Percentiles rank a stretch among this genome's conserved stretches.
Evolutionary conservation across 768 basidiomycete species (phyloP).

Genomic region (Mycena capillaripes): DNA sequence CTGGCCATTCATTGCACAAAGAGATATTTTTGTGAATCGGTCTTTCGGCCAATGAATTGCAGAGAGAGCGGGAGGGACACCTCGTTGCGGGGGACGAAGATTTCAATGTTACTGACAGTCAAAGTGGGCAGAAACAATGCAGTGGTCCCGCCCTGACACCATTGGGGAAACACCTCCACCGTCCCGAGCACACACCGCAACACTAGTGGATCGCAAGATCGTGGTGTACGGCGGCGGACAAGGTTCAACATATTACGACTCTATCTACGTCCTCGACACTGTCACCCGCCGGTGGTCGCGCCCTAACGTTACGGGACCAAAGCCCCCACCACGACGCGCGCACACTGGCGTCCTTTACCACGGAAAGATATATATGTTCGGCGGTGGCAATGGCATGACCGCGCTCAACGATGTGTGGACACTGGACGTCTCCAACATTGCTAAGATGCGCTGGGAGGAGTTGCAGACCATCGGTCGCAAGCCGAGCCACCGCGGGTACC

Average conservation of each 20-base stretch:
- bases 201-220: constrained; percentile 83
- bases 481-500: constrained; percentile 85
- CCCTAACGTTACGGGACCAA: constrained; percentile 57
- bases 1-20: too few relatives aligned
- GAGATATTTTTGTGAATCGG: too few relatives aligned
- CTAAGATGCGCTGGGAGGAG: constrained; percentile 69
- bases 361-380: constrained; percentile 87
- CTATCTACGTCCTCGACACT: constrained; percentile 88
- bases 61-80: neutral
- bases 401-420: constrained; percentile 94
- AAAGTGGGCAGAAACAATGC: constrained; percentile 78
- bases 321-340: constrained; percentile 82
- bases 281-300: constrained; percentile 74
- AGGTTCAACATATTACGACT: constrained; percentile 85
- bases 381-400: constrained; percentile 93
- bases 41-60: neutral
- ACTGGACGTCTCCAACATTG: constrained; percentile 68
- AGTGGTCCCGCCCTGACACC: constrained; percentile 87
- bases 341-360: constrained; percentile 87
- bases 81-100: neutral
- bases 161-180: constrained; percentile 86
- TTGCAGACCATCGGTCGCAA: constrained; percentile 68
- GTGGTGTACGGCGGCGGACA: constrained; percentile 92
- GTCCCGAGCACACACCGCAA: constrained; percentile 90
- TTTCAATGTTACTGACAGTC: neutral